Evolutionary conservation across 1,139 yeast genomes (phyloP).

Genomic region (Casaregolazyma lundiana): DNA sequence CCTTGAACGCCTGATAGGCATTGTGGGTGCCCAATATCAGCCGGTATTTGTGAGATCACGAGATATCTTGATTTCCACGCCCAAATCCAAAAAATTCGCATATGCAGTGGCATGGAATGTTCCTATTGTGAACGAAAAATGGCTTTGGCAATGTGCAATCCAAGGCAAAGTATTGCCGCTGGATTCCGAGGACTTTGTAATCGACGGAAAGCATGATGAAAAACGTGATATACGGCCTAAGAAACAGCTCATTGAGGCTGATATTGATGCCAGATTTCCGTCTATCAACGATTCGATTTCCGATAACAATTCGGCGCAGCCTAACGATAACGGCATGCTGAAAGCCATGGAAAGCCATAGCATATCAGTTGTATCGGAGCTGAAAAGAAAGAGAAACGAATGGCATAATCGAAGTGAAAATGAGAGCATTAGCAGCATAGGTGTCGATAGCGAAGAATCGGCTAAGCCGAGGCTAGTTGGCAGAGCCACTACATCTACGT

Average conservation of each 20-base stretch:
- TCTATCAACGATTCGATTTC: constrained; percentile 2
- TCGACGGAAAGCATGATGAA: constrained; percentile 28
- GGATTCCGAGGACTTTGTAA: constrained; percentile 43
- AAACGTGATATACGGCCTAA: constrained; percentile 7
- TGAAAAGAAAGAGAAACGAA: neutral
- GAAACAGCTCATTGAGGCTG: neutral
- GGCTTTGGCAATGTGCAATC: constrained; percentile 45
- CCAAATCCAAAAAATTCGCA: constrained; percentile 40
- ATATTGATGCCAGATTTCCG: constrained; percentile 4
- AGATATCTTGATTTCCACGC: constrained; percentile 61
- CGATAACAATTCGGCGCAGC: neutral
- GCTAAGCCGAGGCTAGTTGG: constrained; percentile 15
- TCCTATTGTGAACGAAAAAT: constrained; percentile 50
- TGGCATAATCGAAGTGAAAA: neutral
- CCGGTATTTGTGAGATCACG: constrained; percentile 50
- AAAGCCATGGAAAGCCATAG: neutral
- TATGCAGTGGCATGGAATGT: constrained; percentile 54
- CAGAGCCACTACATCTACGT: constrained; percentile 15
- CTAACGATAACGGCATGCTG: neutral
- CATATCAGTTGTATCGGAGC: neutral
- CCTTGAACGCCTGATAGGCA: constrained; percentile 54
- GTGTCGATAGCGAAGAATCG: neutral
- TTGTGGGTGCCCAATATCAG: constrained; percentile 45
- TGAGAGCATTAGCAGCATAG: neutral
- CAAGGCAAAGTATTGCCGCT: constrained; percentile 25